Percentiles rank a stretch among this genome's conserved stretches.
These are phyloP conservation scores for Plasmodium fragile DNA, from an alignment of 169 alveolate genomes.

Conservation along the genomic window DNA sequence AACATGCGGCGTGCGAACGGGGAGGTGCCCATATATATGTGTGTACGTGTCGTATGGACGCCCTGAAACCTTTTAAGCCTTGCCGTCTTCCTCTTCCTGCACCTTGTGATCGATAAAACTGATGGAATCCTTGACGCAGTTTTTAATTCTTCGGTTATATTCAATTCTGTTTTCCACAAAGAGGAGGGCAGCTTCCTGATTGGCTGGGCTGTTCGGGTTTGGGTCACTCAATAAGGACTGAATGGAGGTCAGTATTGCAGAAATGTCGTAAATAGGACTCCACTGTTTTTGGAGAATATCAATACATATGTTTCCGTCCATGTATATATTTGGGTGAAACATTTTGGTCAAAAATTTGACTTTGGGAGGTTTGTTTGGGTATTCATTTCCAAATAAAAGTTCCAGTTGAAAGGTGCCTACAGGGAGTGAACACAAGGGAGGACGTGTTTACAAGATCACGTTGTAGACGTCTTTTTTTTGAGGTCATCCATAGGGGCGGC, in stretches of 20 bases:
- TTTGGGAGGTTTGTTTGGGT: constrained; percentile 94
- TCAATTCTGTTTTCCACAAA: constrained; percentile 93
- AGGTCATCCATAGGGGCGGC: neutral
- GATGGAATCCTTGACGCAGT: constrained; percentile 90
- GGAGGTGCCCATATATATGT: neutral
- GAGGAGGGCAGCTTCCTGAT: constrained; percentile 96
- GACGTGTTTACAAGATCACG: neutral
- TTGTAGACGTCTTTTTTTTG: neutral
- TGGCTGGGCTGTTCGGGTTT: constrained; percentile 98
- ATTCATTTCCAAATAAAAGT: constrained; percentile 92
- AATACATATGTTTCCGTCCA: constrained; percentile 96
- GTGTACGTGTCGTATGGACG: neutral
- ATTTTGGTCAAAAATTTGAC: constrained; percentile 90
- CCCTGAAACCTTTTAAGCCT: constrained; percentile 6
- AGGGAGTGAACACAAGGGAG: constrained; percentile 87
- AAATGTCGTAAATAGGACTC: constrained; percentile 98
- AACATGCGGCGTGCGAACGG: neutral
- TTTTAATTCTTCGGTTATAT: constrained; percentile 93
- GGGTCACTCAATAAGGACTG: constrained; percentile 98
- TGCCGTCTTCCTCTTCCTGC: constrained; percentile 27
- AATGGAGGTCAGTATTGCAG: constrained; percentile 96
- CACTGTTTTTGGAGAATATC: constrained; percentile 96
- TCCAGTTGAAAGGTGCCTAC: constrained; percentile 93
- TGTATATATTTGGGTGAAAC: constrained; percentile 95
- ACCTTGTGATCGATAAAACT: constrained; percentile 60